Base-by-base conservation (phyloP, 2,329 filamentous ascomycete species). In the Huntiella abstrusa region DNA sequence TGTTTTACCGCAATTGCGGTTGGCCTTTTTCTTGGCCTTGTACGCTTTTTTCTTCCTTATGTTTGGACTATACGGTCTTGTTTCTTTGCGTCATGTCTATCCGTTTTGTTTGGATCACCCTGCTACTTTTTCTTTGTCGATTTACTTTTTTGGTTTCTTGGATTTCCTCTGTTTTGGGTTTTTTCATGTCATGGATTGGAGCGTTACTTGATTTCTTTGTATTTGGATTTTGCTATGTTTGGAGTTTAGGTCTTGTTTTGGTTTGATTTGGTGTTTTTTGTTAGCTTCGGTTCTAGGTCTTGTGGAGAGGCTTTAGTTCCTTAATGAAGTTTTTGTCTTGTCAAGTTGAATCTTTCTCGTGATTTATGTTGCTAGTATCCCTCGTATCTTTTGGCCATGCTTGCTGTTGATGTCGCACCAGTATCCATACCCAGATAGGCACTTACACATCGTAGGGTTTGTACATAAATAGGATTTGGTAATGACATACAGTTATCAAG, bases 231-330 rank as follows among this genome's bases (percentile, higher is more conserved):
- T 33, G 22, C 1, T 8, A 28, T 17, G 28, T 32, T 33, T 43
- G 12, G 5, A 33, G 10, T 17, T 35, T 37, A 11, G 33, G 13
- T 39, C 7, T 39, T 15, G 17, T 36, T 19, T 34, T 39, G 12
- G 43, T 17, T 35, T 16, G 5, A 38, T 38, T 38, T 13, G 38
- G 11, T 43, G 11, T 36, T 22, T 48, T 42, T 34, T 44, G 10
- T 36, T 28, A 11, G 32, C 12, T 36, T 22, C 16, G 4, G 15
- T 33, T 8, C 17, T 17, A 13, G 11, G 13, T 6, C 45, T 45
- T 45, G 42, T 49, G 42, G 38, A 38, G 47, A 48, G 44, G n/a
- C 36, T 7, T 12, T 40, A 3, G 15, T 40, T 28, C 22, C 22
- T 6, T 8, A 28, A 28, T 28, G 22, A 28, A 28, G 22, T 28